These are phyloP conservation scores for Pythium coloratum DNA, from an alignment of 352 stramenopile genomes.

Conservation along the genomic window DNA sequence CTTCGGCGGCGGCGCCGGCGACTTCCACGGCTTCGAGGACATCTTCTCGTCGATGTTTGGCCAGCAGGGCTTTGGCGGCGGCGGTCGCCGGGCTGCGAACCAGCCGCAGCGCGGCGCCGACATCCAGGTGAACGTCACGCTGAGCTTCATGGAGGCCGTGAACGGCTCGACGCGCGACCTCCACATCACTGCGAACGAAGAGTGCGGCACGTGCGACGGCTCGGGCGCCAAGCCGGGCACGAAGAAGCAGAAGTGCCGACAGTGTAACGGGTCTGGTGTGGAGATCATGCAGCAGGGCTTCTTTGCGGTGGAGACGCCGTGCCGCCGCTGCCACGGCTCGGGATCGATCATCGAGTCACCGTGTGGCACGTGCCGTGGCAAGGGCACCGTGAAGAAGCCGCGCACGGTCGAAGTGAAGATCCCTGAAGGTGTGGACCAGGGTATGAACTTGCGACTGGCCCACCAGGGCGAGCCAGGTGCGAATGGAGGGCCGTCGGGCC, in stretches of 20 bases:
- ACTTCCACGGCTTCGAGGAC: constrained; percentile 88
- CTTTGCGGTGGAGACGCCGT: constrained; percentile 88
- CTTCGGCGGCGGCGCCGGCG: constrained; percentile 42
- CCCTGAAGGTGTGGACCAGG: constrained; percentile 94
- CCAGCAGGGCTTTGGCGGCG: constrained; percentile 64
- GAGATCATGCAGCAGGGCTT: constrained; percentile 89
- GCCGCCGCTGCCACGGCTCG: constrained; percentile 77
- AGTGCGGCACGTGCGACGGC: constrained; percentile 79
- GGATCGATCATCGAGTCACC: constrained; percentile 85
- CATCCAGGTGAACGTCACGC: constrained; percentile 92
- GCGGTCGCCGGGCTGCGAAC: constrained; percentile 61
- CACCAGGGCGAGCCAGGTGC: constrained; percentile 90
- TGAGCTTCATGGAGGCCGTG: constrained; percentile 96
- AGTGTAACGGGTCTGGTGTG: constrained; percentile 82
- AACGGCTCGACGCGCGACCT: constrained; percentile 91
- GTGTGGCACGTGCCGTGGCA: constrained; percentile 76
- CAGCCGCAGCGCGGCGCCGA: constrained; percentile 89
- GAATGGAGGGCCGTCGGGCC: constrained; percentile 86
- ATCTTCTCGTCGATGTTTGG: constrained; percentile 87
- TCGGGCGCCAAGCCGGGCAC: constrained; percentile 83
- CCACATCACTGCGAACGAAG: constrained; percentile 73
- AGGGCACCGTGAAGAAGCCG: constrained; percentile 88
- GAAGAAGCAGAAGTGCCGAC: constrained; percentile 74
- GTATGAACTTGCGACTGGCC: constrained; percentile 94
- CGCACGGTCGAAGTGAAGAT: constrained; percentile 93